phyloP scores from a whole-genome alignment of 495 filamentous ascomycete genomes.

The Clohesyomyces aquaticus region DNA sequence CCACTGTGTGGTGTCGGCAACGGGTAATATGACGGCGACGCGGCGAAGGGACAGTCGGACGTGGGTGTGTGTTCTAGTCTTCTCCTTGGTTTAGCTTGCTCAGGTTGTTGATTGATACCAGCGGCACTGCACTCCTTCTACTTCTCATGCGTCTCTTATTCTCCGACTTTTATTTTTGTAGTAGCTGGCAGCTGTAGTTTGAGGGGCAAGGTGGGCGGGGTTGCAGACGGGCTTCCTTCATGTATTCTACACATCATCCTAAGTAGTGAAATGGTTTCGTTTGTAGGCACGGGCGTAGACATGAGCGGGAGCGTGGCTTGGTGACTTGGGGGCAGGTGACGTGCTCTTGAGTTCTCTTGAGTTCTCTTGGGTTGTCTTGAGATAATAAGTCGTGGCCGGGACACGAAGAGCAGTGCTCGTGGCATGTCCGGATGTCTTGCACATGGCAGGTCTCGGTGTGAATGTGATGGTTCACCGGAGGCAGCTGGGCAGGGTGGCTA shows the following conservation, averaged over 20 bases:
- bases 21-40: conserved; percentile 38
- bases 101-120: conserved; percentile 44
- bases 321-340: conserved; percentile 2
- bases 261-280: conserved; percentile 41
- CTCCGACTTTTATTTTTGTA: conserved; percentile 26
- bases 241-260: conserved; percentile 43
- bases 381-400: no score
- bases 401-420: not conserved
- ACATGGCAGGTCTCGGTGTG: conserved; percentile 7
- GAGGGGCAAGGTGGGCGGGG: conserved; percentile 13
- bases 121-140: conserved; percentile 42
- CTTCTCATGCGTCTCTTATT: conserved; percentile 20
- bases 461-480: conserved; percentile 22
- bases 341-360: no score
- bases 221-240: conserved; percentile 29
- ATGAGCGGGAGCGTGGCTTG: no score
- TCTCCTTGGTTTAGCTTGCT: conserved; percentile 39
- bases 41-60: conserved; percentile 15
- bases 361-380: no score
- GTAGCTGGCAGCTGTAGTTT: conserved; percentile 37
- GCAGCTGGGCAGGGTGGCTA: conserved; percentile 12
- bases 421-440: not conserved
- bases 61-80: conserved; percentile 27
- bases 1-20: conserved; percentile 39
- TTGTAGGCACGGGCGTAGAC: no score